A percentile compares a stretch with the other conserved stretches of the same genome.
These are phyloP conservation scores for Delonix regia DNA, from an alignment of 306 rosid species.

Conservation along the genomic window DNA sequence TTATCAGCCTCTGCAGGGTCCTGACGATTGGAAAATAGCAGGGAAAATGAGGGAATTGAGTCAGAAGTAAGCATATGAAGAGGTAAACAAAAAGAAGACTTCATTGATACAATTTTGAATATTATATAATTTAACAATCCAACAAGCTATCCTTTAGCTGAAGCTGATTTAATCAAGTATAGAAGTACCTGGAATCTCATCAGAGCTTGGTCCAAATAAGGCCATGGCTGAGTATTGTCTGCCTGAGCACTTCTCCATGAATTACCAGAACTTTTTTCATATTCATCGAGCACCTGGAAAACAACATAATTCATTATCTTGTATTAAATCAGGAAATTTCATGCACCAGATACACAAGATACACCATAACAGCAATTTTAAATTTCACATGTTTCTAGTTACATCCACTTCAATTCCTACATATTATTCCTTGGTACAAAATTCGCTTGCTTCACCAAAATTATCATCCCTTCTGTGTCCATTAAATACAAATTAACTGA, in stretches of 20 bases:
- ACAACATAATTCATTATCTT: slow-evolving; percentile 23
- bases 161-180: slow-evolving; percentile 27
- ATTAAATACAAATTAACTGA: background rate
- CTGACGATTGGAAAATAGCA: slow-evolving; percentile 42
- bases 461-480: background rate
- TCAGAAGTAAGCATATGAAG: slow-evolving; percentile 11
- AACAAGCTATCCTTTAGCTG: slow-evolving; percentile 11
- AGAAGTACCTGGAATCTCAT: slow-evolving; percentile 72
- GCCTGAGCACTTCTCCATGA: slow-evolving; percentile 73
- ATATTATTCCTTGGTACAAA: background rate
- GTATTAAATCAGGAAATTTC: slow-evolving; percentile 14
- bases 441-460: background rate
- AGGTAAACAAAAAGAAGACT: background rate
- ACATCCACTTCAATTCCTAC: background rate
- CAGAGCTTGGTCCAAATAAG: slow-evolving; percentile 84
- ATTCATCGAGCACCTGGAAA: slow-evolving; percentile 84
- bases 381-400: slow-evolving; percentile 11
- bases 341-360: background rate
- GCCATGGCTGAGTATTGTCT: slow-evolving; percentile 78
- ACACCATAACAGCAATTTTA: slow-evolving; percentile 12
- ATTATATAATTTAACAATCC: background rate
- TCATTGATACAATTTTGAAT: background rate
- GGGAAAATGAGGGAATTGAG: background rate
- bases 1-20: slow-evolving; percentile 89
- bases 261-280: slow-evolving; percentile 77